Percentiles rank a stretch among this genome's conserved stretches.
phyloP scores from a whole-genome alignment of 208 protist species.

The Crithidia acanthocephali region DNA sequence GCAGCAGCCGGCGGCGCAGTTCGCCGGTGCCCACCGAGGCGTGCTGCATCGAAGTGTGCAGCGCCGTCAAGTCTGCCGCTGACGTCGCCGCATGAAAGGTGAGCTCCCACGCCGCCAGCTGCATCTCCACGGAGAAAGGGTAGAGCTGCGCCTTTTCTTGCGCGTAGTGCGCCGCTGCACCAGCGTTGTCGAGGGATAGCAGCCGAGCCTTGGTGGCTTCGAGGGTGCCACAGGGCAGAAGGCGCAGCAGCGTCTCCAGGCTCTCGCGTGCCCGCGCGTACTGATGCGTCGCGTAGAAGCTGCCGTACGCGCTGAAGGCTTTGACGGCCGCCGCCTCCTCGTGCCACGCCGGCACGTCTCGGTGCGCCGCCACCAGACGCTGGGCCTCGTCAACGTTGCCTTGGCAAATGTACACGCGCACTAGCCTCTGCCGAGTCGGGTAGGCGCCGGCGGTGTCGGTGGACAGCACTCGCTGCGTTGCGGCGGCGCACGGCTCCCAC shows the following conservation, averaged over 20 bases:
- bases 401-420: conserved; percentile 42
- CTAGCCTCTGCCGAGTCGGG: conserved; percentile 40
- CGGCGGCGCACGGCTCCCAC: conserved; percentile 40
- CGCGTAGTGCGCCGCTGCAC: conserved; percentile 36
- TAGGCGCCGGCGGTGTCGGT: conserved; percentile 38
- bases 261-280: conserved; percentile 44
- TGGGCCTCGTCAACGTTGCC: conserved; percentile 37
- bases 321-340: conserved; percentile 43
- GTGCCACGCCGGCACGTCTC: conserved; percentile 29
- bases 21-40: conserved; percentile 30
- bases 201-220: conserved; percentile 62
- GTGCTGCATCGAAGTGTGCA: conserved; percentile 34
- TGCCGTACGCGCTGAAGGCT: conserved; percentile 45
- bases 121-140: conserved; percentile 44
- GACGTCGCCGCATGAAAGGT: conserved; percentile 48
- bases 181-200: conserved; percentile 40
- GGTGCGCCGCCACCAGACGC: conserved; percentile 33
- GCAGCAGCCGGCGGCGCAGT: conserved; percentile 49
- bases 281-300: conserved; percentile 47
- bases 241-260: conserved; percentile 43
- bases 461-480: conserved; percentile 46
- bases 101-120: conserved; percentile 49
- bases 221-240: conserved; percentile 57
- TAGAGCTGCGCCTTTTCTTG: conserved; percentile 33
- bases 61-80: conserved; percentile 31